These are phyloP conservation scores for Salix exigua DNA, from an alignment of 345 rosid species.

Conservation along the genomic window DNA sequence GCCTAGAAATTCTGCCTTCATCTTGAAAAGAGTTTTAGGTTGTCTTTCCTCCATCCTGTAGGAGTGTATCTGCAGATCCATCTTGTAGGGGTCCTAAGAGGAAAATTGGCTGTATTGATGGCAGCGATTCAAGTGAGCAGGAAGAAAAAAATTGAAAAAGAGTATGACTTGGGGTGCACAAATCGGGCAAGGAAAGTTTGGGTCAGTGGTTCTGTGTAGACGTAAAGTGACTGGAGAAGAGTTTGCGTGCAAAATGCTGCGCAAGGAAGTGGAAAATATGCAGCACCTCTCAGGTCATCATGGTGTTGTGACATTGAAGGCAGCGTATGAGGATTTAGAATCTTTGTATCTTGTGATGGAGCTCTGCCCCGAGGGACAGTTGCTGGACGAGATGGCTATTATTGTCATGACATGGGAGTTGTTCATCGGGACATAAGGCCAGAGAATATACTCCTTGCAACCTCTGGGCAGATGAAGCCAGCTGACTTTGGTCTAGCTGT, in stretches of 20 bases:
- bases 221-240: slow-evolving; percentile 14
- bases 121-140: slow-evolving; percentile 4
- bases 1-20: slow-evolving; percentile 3
- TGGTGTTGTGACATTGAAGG: slow-evolving; percentile 18
- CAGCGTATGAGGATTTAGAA: slow-evolving; percentile 10
- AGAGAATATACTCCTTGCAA: slow-evolving; percentile 14
- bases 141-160: slow-evolving; percentile 13
- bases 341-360: slow-evolving; percentile 17
- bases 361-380: slow-evolving; percentile 9
- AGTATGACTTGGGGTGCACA: slow-evolving; percentile 14
- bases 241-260: slow-evolving; percentile 18
- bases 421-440: slow-evolving; percentile 14
- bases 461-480: slow-evolving; percentile 11
- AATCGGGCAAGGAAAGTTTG: slow-evolving; percentile 10
- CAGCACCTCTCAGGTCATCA: slow-evolving; percentile 22
- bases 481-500: slow-evolving; percentile 14
- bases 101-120: slow-evolving; percentile 12
- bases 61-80: slow-evolving; percentile 2
- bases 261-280: slow-evolving; percentile 20
- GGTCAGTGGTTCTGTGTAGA: slow-evolving; percentile 15
- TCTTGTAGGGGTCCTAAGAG: slow-evolving; percentile 18
- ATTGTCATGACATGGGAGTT: slow-evolving; percentile 18
- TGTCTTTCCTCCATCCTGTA: slow-evolving; percentile 13
- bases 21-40: too few species aligned
- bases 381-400: slow-evolving; percentile 18